Evolutionary conservation across 2,329 filamentous ascomycete species (phyloP).

Genomic region (Plectosphaerella cucumerina): DNA sequence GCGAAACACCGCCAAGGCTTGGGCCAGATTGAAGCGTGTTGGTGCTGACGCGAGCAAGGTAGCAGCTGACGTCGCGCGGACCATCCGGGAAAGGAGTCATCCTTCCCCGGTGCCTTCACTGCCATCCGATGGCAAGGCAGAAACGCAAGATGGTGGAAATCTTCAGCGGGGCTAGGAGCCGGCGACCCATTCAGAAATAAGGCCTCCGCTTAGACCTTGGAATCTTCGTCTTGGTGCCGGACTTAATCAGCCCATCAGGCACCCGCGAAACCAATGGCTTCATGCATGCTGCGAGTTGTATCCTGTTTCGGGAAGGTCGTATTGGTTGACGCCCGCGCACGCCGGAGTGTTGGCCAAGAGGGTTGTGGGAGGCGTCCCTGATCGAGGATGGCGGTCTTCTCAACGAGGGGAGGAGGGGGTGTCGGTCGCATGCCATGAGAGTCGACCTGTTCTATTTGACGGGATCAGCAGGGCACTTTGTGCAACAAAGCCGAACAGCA

Average conservation of each 20-base stretch:
- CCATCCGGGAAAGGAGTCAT: neutral
- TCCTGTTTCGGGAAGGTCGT: neutral
- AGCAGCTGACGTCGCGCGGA: neutral
- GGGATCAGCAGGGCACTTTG: no score
- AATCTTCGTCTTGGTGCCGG: neutral
- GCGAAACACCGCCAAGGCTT: neutral
- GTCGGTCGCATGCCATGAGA: no score
- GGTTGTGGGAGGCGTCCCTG: constrained; percentile 1
- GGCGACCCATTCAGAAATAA: neutral
- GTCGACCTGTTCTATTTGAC: no score
- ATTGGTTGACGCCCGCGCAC: neutral
- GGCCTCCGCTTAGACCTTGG: neutral
- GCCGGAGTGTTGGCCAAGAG: neutral
- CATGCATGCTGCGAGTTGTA: neutral
- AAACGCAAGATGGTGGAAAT: neutral
- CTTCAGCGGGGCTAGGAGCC: neutral
- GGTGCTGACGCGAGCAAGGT: neutral
- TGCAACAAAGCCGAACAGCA: no score
- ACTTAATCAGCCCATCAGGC: neutral
- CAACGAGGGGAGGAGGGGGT: no score
- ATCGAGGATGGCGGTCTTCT: neutral
- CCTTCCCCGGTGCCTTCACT: neutral
- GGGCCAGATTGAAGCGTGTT: neutral
- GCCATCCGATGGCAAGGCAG: neutral
- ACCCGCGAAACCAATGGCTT: neutral